Conservation (phyloP, 108 stramenopile species). For the Nannochloropsis oceanica region DNA sequence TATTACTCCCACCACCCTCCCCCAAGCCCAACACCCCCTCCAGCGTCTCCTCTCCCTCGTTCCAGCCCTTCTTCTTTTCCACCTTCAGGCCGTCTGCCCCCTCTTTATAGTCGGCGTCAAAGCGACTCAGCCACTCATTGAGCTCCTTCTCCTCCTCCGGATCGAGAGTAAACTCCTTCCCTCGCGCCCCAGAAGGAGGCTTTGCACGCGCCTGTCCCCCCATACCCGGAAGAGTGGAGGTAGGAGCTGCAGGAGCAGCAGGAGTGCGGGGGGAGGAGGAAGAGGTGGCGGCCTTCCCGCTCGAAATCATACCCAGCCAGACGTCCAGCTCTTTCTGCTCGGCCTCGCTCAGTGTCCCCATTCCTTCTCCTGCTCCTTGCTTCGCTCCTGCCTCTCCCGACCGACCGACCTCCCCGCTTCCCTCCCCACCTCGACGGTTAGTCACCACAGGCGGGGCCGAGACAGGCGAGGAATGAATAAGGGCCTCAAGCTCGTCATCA, state of each 20-base stretch:
- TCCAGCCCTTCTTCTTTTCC: background rate
- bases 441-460: background rate
- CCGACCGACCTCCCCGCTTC: background rate
- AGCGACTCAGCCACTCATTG: background rate
- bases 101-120: background rate
- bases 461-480: background rate
- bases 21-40: background rate
- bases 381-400: background rate
- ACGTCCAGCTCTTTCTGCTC: background rate
- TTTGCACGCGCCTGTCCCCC: background rate
- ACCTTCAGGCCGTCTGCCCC: background rate
- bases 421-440: background rate
- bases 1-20: no score
- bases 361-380: background rate
- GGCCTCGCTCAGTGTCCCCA: background rate
- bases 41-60: no score
- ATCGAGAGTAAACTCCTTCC: background rate
- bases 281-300: background rate
- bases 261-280: background rate
- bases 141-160: background rate
- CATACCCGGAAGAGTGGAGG: no score
- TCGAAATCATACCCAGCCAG: background rate
- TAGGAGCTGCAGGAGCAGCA: no score
- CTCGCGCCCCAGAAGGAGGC: background rate
- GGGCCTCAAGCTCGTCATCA: background rate